A percentile compares a stretch with the other conserved stretches of the same genome.
Conservation (phyloP, 2,329 filamentous ascomycete genomes). For the Cladophialophora immunda region DNA sequence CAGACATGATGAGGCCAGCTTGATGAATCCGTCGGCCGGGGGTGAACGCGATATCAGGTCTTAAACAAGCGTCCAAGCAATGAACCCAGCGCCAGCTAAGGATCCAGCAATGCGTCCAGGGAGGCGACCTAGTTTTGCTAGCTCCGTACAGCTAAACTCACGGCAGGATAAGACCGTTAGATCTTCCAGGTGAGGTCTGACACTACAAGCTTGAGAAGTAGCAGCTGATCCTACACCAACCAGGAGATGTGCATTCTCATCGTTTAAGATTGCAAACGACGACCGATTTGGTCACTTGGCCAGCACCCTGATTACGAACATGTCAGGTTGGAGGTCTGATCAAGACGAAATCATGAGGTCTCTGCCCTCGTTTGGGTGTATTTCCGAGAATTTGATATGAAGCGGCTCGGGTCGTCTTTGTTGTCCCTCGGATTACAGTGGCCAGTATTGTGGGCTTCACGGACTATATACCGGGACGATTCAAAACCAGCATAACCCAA, state of each 20-base stretch:
- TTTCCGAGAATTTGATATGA: not conserved
- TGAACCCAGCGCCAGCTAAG: not conserved
- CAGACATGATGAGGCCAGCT: conserved; percentile 17
- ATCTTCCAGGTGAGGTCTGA: not conserved
- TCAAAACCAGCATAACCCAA: not conserved
- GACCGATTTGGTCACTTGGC: not conserved
- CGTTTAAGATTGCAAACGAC: not conserved
- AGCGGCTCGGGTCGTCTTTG: not conserved
- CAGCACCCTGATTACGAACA: not conserved
- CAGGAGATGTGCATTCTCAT: not conserved
- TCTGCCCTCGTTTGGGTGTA: not conserved
- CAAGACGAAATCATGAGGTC: not conserved
- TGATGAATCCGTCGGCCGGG: not conserved
- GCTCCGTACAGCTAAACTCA: not conserved
- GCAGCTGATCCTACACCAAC: too few relatives aligned
- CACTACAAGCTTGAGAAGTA: not conserved
- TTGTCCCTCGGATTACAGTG: too few relatives aligned
- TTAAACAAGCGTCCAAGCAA: not conserved
- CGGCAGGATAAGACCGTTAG: not conserved
- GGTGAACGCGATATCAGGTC: not conserved
- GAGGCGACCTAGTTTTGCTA: not conserved
- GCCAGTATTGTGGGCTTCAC: too few relatives aligned
- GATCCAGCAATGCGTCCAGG: not conserved
- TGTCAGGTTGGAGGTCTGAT: not conserved
- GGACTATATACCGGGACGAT: not conserved